Percentiles rank a stretch among this genome's conserved stretches.
These are phyloP conservation scores for Camelina laxa DNA, from an alignment of 345 rosid genomes.

Conservation along the genomic window DNA sequence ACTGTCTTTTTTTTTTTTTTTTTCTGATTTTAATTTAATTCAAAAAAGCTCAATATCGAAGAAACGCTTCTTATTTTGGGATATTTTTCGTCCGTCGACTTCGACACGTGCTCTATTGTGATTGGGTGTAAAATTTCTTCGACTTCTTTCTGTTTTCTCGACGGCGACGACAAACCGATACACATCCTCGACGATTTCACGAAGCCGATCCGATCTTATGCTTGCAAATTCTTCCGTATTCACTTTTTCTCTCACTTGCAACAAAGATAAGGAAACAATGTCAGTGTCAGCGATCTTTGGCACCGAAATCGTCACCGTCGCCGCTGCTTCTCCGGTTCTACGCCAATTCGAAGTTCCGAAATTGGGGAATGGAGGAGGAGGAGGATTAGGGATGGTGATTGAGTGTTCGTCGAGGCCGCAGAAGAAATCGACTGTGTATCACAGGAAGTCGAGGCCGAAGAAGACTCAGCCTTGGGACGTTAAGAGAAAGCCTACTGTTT, in stretches of 20 bases:
- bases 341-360: conserved; percentile 38
- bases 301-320: conserved; percentile 40
- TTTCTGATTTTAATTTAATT: too few relatives aligned
- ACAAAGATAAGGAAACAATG: conserved; percentile 39
- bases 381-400: conserved; percentile 49
- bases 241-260: conserved; percentile 21
- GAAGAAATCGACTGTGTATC: conserved; percentile 92
- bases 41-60: too few relatives aligned
- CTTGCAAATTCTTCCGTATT: not conserved
- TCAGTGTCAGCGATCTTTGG: conserved; percentile 46
- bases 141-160: too few relatives aligned
- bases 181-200: too few relatives aligned
- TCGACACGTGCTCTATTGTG: too few relatives aligned
- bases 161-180: too few relatives aligned
- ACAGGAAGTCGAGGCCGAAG: conserved; percentile 91
- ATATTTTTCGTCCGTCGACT: too few relatives aligned
- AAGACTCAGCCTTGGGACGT: conserved; percentile 85
- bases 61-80: too few relatives aligned
- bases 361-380: conserved; percentile 21
- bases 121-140: too few relatives aligned
- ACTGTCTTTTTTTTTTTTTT: too few relatives aligned
- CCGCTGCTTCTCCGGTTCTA: conserved; percentile 32
- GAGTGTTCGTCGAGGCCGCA: conserved; percentile 92
- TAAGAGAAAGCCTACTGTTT: conserved; percentile 77
- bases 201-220: too few relatives aligned